Conservation (phyloP, 2,329 filamentous ascomycete genomes). For the Trichophyton mentagrophytes region DNA sequence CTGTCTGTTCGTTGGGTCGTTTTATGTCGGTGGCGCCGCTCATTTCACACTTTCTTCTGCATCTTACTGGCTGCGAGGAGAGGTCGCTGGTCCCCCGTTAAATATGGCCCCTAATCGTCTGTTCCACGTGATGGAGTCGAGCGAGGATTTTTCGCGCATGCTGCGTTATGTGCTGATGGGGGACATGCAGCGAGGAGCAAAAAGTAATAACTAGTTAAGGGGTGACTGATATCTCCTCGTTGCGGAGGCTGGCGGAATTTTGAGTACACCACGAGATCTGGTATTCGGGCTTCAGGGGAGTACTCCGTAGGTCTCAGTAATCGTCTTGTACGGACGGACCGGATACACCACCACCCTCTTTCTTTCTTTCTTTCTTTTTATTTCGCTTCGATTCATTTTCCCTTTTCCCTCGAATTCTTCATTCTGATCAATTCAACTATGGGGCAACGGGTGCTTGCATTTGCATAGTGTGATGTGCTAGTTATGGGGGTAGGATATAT, state of each 20-base stretch:
- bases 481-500: background rate
- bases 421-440: background rate
- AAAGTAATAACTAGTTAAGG: background rate
- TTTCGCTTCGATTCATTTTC: background rate
- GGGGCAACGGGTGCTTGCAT: background rate
- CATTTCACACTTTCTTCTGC: slow-evolving; percentile 1
- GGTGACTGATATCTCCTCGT: background rate
- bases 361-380: background rate
- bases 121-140: background rate
- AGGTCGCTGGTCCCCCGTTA: background rate
- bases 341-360: background rate
- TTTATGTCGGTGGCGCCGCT: background rate
- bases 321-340: background rate
- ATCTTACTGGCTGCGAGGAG: background rate
- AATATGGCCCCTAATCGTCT: background rate
- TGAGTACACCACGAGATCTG: background rate
- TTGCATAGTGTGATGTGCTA: background rate
- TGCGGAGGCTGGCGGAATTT: background rate
- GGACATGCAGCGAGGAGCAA: background rate
- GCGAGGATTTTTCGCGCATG: background rate
- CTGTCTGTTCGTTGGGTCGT: background rate
- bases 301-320: background rate
- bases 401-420: background rate
- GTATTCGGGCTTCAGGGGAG: background rate
- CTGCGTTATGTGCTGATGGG: background rate